Evolutionary conservation across 106 monocot genomes (phyloP), one percentile per base, ranked within the genome.

Genomic region (Cymbidium sinense): DNA sequence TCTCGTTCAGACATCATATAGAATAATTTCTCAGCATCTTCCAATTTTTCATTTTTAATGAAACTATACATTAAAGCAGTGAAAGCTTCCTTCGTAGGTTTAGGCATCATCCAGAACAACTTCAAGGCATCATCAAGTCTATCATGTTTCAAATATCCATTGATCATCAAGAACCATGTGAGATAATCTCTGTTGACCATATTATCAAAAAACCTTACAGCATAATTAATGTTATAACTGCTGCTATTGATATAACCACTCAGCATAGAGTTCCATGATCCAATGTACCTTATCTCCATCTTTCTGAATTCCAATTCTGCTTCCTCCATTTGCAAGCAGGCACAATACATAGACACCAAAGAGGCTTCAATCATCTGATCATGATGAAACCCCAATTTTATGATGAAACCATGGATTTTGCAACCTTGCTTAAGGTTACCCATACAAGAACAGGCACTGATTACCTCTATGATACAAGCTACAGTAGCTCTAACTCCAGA

Each of bases 211-310:
- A 86, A 9, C 20, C 51, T 81, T 17, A 82, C 34, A 20, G 93
- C 93, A 55, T 87, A 83, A 39, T 92, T 70, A n/a, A 87, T 30
- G 72, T 70, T 83, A 7, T 77, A 28, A 15, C 3, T 67, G 25
- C 28, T 44, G 39, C 58, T 67, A 50, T 84, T 77, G 21, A 89
- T 76, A 77, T 75, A 93, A 44, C 87, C 85, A 67, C 34, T 36
- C 23, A 93, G 71, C 47, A 93, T 62, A 5, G 84, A 80, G 79
- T 93, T 93, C 82, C 86, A 87, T 29, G 89, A 84, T 39, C 84
- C 87, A 36, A 79, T 55, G 47, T 39, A 86, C 54, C 81, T 89
- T 17, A 36, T 21, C 25, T 84, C 81, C 82, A 93, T 52, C 77
- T 84, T 93, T 10, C 43, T 50, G 39, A 84, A 83, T 54, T 83